These are phyloP conservation scores for Nicotiana undulata DNA, from an alignment of 257 asterid species.

Conservation along the genomic window DNA sequence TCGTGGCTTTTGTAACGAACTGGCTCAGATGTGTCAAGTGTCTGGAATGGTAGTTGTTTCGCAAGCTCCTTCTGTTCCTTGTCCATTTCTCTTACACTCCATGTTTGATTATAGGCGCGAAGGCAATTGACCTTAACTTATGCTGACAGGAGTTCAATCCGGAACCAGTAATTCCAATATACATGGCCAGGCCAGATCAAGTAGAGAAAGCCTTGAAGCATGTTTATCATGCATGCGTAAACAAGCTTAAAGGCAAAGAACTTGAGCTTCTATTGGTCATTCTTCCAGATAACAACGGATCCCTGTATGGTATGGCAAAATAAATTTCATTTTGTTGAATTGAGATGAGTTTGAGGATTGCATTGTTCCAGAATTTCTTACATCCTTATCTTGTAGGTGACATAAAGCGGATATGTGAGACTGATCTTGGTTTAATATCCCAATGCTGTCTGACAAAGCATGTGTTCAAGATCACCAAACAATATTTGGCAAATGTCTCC, in stretches of 20 bases:
- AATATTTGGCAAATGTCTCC: constrained; percentile 94
- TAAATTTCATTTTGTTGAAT: background rate
- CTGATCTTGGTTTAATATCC: constrained; percentile 90
- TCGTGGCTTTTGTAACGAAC: constrained; percentile 89
- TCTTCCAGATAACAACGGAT: constrained; percentile 89
- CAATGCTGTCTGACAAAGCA: constrained; percentile 97
- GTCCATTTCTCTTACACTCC: background rate
- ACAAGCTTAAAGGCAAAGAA: constrained; percentile 86
- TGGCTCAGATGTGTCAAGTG: constrained; percentile 98
- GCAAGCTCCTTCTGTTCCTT: background rate
- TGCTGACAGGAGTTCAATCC: constrained; percentile 66
- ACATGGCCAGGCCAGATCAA: constrained; percentile 87
- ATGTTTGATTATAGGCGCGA: background rate
- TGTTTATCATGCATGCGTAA: constrained; percentile 66
- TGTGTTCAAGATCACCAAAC: constrained; percentile 94
- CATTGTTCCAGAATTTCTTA: background rate
- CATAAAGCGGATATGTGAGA: constrained; percentile 92
- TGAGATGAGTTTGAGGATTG: background rate
- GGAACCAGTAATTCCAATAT: constrained; percentile 82
- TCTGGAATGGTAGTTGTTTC: constrained; percentile 78
- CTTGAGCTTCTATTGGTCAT: constrained; percentile 86
- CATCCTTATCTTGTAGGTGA: constrained; percentile 43
- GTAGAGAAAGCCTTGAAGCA: constrained; percentile 93
- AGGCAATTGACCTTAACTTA: background rate
- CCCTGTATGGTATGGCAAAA: constrained; percentile 65